These are phyloP conservation scores for Aegilops umbellulata DNA, from an alignment of 176 grass and related monocot species.

Conservation along the genomic window DNA sequence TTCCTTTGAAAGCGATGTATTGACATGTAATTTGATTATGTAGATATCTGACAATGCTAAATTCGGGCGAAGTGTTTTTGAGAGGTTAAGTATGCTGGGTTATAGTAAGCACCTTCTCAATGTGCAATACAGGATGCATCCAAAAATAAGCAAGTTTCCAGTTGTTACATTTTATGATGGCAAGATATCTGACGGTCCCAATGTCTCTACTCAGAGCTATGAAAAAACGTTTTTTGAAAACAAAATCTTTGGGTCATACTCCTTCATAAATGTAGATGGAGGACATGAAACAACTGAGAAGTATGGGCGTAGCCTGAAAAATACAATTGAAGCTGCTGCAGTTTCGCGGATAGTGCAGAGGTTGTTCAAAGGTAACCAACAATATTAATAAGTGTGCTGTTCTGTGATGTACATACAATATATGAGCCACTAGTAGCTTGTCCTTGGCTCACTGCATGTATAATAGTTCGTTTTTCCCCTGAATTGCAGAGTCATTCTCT, in stretches of 20 bases:
- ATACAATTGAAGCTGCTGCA: slow-evolving; percentile 48
- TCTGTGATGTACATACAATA: not conserved
- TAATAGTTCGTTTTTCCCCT: too few relatives aligned
- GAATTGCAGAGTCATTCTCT: slow-evolving; percentile 32
- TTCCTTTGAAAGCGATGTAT: not conserved
- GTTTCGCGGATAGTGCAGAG: slow-evolving; percentile 32
- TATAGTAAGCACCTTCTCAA: slow-evolving; percentile 55
- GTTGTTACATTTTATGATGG: slow-evolving; percentile 48
- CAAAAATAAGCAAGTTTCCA: slow-evolving; percentile 65
- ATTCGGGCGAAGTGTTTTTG: slow-evolving; percentile 53
- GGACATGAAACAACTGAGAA: slow-evolving; percentile 46
- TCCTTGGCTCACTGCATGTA: not conserved
- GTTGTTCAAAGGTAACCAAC: slow-evolving; percentile 23
- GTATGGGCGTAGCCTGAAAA: slow-evolving; percentile 30
- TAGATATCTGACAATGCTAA: slow-evolving; percentile 50
- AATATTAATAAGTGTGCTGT: not conserved
- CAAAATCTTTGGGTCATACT: slow-evolving; percentile 44
- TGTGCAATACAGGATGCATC: slow-evolving; percentile 73
- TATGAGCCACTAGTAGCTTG: not conserved
- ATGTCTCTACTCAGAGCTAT: slow-evolving; percentile 34
- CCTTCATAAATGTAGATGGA: slow-evolving; percentile 56
- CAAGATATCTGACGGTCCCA: slow-evolving; percentile 49
- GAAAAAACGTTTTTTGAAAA: slow-evolving; percentile 22
- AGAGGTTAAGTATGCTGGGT: slow-evolving; percentile 51
- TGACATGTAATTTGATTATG: not conserved